phyloP scores from a whole-genome alignment of 2,329 filamentous ascomycete genomes.

The Sporothrix brunneoviolacea region DNA sequence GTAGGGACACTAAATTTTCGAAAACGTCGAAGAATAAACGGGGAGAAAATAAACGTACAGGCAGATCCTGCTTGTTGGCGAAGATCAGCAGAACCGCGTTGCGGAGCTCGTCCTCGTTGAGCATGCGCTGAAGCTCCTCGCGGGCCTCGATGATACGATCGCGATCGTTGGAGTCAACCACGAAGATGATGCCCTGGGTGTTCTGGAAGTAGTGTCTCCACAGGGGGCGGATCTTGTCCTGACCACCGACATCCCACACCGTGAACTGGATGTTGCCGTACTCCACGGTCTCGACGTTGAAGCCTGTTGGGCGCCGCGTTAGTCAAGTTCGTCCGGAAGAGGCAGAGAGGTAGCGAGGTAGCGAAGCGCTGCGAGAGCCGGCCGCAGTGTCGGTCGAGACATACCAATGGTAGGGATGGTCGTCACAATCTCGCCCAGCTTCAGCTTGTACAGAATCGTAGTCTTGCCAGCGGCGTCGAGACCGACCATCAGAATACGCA shows the following conservation, averaged over 20 bases:
- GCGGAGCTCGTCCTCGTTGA: slow-evolving; percentile 97
- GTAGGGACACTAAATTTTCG: no score
- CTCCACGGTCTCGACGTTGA: slow-evolving; percentile 99
- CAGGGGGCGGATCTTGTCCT: slow-evolving; percentile 99
- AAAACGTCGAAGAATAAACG: not conserved
- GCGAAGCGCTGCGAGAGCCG: not conserved
- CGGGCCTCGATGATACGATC: slow-evolving; percentile 96
- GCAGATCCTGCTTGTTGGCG: slow-evolving; percentile 99
- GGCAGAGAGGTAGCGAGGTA: not conserved
- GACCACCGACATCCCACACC: slow-evolving; percentile 99
- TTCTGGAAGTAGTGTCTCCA: slow-evolving; percentile 99
- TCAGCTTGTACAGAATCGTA: slow-evolving; percentile 99
- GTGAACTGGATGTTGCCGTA: slow-evolving; percentile 99
- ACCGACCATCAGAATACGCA: slow-evolving; percentile 99
- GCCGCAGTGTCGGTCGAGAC: slow-evolving; percentile 22
- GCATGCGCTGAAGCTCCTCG: slow-evolving; percentile 94
- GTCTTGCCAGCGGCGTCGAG: slow-evolving; percentile 99
- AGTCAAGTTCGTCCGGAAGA: not conserved
- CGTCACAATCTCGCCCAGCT: slow-evolving; percentile 98
- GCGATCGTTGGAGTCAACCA: slow-evolving; percentile 97
- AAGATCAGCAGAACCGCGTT: slow-evolving; percentile 96
- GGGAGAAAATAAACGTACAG: slow-evolving; percentile 55
- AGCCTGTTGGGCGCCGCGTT: slow-evolving; percentile 51
- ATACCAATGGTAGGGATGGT: slow-evolving; percentile 97
- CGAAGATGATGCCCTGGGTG: slow-evolving; percentile 99